Conservation (phyloP, 129 eudicot genomes). For the Flaveria ramosissima region DNA sequence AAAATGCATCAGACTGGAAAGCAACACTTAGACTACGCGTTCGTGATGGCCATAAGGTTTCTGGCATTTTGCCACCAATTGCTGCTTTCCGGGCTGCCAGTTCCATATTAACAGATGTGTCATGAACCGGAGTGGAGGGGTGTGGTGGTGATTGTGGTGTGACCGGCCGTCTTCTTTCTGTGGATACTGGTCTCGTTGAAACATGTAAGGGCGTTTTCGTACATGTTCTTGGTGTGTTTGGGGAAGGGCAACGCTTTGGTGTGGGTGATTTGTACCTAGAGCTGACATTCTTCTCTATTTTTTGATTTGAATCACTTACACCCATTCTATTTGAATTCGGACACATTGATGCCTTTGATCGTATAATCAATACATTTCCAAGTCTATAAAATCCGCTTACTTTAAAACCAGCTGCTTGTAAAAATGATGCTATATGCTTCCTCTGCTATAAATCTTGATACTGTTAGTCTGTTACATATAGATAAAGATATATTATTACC, state of each 20-base stretch:
- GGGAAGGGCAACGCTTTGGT: slow-evolving; percentile 70
- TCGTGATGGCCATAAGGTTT: slow-evolving; percentile 85
- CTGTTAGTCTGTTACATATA: slow-evolving; percentile 23
- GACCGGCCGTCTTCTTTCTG: slow-evolving; percentile 71
- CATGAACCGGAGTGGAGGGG: slow-evolving; percentile 67
- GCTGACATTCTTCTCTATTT: slow-evolving; percentile 59
- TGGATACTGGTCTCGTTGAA: slow-evolving; percentile 68
- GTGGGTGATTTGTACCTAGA: slow-evolving; percentile 82
- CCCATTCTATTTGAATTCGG: slow-evolving; percentile 56
- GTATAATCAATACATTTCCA: slow-evolving; percentile 35
- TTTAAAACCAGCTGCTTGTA: background rate
- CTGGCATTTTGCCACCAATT: slow-evolving; percentile 51
- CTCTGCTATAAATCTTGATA: slow-evolving; percentile 44
- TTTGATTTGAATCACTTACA: slow-evolving; percentile 52
- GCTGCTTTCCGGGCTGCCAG: slow-evolving; percentile 54
- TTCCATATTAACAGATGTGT: slow-evolving; percentile 50
- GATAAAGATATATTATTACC: slow-evolving; percentile 39
- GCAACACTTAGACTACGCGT: slow-evolving; percentile 81
- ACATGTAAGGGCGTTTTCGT: slow-evolving; percentile 33
- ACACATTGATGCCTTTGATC: slow-evolving; percentile 56
- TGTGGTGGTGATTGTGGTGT: slow-evolving; percentile 64
- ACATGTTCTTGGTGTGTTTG: slow-evolving; percentile 47
- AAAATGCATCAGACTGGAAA: slow-evolving; percentile 70
- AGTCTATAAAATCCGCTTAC: slow-evolving; percentile 21
- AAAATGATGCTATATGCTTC: slow-evolving; percentile 45